Percentiles rank a stretch among this genome's conserved stretches.
phyloP scores from a whole-genome alignment of 345 rosid species.

The Sonneratia alba region DNA sequence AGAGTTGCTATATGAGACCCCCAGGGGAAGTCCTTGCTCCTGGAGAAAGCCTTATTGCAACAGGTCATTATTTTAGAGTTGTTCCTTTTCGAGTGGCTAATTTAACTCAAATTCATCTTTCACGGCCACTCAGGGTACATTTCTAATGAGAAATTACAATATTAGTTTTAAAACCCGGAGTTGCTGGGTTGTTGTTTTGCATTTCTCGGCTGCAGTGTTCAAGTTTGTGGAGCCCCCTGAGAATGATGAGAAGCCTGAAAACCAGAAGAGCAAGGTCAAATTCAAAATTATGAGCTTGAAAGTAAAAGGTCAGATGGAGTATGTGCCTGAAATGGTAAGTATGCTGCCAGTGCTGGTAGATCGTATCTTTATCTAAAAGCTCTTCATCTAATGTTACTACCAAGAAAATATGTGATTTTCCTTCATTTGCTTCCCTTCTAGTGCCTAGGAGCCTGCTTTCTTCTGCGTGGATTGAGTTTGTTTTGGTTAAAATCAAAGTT shows the following conservation, averaged over 20 bases:
- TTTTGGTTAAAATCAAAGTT: neutral
- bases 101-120: neutral
- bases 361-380: neutral
- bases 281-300: constrained; percentile 74
- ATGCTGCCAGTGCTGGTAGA: neutral
- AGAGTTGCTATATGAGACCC: constrained; percentile 77
- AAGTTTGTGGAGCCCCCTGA: constrained; percentile 76
- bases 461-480: neutral
- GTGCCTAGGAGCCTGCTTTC: neutral
- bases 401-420: neutral
- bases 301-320: constrained; percentile 50
- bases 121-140: neutral
- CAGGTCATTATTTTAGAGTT: constrained; percentile 25
- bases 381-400: neutral
- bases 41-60: constrained; percentile 57
- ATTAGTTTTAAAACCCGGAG: neutral
- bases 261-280: constrained; percentile 56
- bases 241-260: constrained; percentile 45
- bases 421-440: neutral
- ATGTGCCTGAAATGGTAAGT: constrained; percentile 69
- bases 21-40: constrained; percentile 67
- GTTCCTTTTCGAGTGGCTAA: neutral
- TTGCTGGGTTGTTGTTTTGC: constrained; percentile 6
- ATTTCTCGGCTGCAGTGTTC: constrained; percentile 38
- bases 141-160: neutral